Base-by-base conservation (phyloP, 176 grass and related monocot genomes). In the Hyparrhenia diplandra region DNA sequence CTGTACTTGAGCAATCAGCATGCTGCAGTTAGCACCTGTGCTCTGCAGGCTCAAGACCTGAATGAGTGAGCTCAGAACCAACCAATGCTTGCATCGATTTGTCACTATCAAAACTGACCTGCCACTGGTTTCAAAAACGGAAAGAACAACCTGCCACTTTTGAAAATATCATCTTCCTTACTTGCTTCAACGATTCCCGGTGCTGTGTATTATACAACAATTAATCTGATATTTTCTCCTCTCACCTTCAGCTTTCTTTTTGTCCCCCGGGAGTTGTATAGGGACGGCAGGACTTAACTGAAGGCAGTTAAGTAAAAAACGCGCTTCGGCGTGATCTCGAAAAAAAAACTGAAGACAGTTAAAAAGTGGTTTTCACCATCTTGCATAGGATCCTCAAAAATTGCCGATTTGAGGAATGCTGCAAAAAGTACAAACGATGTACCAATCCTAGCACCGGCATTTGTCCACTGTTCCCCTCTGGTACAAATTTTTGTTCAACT, bases 71-170 rank as follows among this genome's bases (percentile, higher is more conserved):
- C 75, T 82, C 39, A 55, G 58, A 35, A 2, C 23, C n/a, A n/a
- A n/a, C n/a, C 55, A 8, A 10, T 65, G 73, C 78, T 57, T 72
- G 69, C 69, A 31, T 62, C 10, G 0, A 31, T 51, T 77, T 39
- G 83, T 86, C 88, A 52, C 79, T 68, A 30, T 90, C 79, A 13
- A 59, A 74, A 86, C 60, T 49, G 49, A 83, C 59, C 79, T 79
- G 83, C 88, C 29, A 61, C 74, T 61, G 54, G 8, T 57, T 68
- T 80, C 21, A 54, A 42, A n/a, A 52, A 54, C 5, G 21, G 54
- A 69, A 80, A 68, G 31, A 69, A 55, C 64, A 27, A 69, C 45
- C 77, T 79, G 63, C 42, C n/a, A 54, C 77, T 67, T 18, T 62
- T 34, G 71, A 86, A 85, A 73, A 35, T 73, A 27, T 86, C 72